These are phyloP conservation scores for Sarocladiaceae sp. DNA, from an alignment of 2,329 filamentous ascomycete genomes.

Conservation along the genomic window DNA sequence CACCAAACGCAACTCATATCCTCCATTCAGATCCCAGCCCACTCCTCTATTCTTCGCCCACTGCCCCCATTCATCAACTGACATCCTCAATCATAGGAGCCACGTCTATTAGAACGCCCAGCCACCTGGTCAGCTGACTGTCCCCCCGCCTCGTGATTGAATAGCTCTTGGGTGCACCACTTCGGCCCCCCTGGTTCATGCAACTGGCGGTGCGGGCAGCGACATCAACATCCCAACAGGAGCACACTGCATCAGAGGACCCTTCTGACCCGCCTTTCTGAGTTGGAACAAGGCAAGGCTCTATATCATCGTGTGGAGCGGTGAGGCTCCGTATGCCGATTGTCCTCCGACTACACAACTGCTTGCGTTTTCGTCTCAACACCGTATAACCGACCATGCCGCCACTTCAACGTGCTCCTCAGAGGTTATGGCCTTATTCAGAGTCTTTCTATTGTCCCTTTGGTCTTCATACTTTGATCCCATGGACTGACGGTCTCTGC, in stretches of 20 bases:
- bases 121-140: neutral
- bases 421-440: slow-evolving; percentile 6
- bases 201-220: slow-evolving; percentile 9
- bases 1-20: slow-evolving; percentile 2
- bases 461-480: neutral
- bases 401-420: neutral
- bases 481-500: neutral
- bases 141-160: neutral
- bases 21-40: slow-evolving; percentile 1
- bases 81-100: neutral
- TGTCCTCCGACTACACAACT: neutral
- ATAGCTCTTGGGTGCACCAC: neutral
- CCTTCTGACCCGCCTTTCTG: no score
- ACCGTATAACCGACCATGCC: neutral
- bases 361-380: neutral
- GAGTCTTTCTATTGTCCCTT: neutral
- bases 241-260: no score
- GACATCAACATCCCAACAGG: slow-evolving; percentile 6
- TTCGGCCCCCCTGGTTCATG: neutral
- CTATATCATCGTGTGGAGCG: no score
- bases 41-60: neutral
- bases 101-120: neutral
- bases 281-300: no score
- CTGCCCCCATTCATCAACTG: neutral
- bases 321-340: neutral